These are phyloP conservation scores for Moniliophthora roreri DNA, from an alignment of 1,284 basidiomycete species.

Conservation along the genomic window DNA sequence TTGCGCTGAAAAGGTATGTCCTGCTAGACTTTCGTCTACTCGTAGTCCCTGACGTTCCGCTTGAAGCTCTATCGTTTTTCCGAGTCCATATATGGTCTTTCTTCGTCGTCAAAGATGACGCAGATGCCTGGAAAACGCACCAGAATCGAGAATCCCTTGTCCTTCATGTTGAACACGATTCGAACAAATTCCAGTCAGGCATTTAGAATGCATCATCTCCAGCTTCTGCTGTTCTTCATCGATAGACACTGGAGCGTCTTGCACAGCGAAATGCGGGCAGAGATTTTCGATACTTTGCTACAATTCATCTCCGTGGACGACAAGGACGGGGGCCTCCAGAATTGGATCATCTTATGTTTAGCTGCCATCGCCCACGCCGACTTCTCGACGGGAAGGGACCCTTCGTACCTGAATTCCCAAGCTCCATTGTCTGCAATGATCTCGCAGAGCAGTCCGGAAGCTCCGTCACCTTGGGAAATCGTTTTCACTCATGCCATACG, in stretches of 20 bases:
- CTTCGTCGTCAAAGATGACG: conserved; percentile 16
- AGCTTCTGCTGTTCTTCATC: conserved; percentile 83
- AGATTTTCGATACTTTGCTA: conserved; percentile 55
- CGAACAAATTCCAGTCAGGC: conserved; percentile 30
- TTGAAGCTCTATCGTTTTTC: conserved; percentile 59
- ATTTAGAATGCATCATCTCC: conserved; percentile 59
- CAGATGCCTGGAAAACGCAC: conserved; percentile 43
- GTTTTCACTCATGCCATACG: conserved; percentile 84
- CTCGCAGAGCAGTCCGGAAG: conserved; percentile 18
- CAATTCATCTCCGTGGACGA: conserved; percentile 69
- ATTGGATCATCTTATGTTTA: conserved; percentile 82
- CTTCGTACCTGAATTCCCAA: neutral
- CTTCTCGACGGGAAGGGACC: conserved; percentile 1
- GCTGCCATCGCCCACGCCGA: conserved; percentile 65
- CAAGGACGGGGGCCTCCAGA: conserved; percentile 50
- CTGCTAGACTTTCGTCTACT: conserved; percentile 7
- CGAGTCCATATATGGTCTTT: conserved; percentile 52
- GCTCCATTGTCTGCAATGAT: conserved; percentile 12
- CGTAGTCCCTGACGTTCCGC: conserved; percentile 17
- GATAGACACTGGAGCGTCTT: conserved; percentile 71
- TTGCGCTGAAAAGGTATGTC: conserved; percentile 63
- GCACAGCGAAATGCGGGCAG: conserved; percentile 52
- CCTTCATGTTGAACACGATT: conserved; percentile 54
- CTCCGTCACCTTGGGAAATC: conserved; percentile 59
- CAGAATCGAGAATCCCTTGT: conserved; percentile 60